A percentile compares a stretch with the other conserved stretches of the same genome.
Evolutionary conservation across 139 green algal genomes (phyloP).

Genomic region (Astrephomene gubernaculifera): DNA sequence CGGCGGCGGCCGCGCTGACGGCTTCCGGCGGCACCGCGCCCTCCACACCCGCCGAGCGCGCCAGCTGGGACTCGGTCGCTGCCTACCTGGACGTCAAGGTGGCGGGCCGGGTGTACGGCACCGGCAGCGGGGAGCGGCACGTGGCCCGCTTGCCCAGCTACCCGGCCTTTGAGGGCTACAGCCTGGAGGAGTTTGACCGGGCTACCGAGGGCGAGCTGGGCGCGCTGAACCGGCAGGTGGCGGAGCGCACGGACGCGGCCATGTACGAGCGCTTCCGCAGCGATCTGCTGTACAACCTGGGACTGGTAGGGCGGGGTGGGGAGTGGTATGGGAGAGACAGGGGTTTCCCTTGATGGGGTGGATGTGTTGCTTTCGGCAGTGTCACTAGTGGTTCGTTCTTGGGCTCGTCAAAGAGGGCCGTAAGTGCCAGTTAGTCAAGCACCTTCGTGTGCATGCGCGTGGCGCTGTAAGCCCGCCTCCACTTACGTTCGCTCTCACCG

Average conservation of each 20-base stretch:
- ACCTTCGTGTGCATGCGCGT: neutral
- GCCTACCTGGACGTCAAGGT: slow-evolving; percentile 57
- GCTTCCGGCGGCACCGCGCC: neutral
- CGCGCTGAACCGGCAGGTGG: slow-evolving; percentile 43
- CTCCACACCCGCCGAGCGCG: neutral
- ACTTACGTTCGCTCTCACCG: neutral
- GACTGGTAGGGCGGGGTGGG: slow-evolving; percentile 51
- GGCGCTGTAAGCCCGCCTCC: no score
- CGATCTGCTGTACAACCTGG: slow-evolving; percentile 65
- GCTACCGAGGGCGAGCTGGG: slow-evolving; percentile 57
- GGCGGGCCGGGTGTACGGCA: slow-evolving; percentile 55
- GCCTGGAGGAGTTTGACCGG: slow-evolving; percentile 50
- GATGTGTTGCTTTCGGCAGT: no score
- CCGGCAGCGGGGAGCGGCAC: slow-evolving; percentile 61
- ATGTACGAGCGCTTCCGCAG: slow-evolving; percentile 53
- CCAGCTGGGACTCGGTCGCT: slow-evolving; percentile 51
- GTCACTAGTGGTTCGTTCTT: neutral
- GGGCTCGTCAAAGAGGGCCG: neutral
- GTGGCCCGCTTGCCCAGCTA: slow-evolving; percentile 55
- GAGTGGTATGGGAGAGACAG: neutral
- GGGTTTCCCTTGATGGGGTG: neutral
- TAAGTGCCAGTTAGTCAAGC: neutral
- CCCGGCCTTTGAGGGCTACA: slow-evolving; percentile 65
- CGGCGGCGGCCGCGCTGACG: neutral
- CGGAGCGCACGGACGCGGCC: slow-evolving; percentile 42